Evolutionary conservation across 345 rosid genomes (phyloP).

Genomic region (Streptanthus diversifolius): DNA sequence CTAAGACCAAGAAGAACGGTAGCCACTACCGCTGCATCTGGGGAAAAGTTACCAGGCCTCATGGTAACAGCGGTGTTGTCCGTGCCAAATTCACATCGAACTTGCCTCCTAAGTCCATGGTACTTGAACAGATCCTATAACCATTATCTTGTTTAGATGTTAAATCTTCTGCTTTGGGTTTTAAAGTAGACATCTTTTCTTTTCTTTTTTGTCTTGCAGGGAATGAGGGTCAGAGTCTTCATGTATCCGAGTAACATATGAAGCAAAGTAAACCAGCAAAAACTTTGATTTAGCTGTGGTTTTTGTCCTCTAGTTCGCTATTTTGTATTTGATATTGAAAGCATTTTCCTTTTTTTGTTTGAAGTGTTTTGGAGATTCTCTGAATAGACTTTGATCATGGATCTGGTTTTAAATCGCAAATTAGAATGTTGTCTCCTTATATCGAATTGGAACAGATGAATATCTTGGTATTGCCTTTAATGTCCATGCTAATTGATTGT

Average conservation of each 20-base stretch:
- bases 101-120: conserved; percentile 72
- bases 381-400: conserved; percentile 27
- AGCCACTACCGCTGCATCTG: conserved; percentile 57
- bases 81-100: conserved; percentile 69
- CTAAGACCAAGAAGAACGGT: conserved; percentile 51
- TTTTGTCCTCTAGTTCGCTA: conserved; percentile 23
- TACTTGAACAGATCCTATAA: background rate
- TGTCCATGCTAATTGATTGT: background rate
- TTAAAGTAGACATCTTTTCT: background rate
- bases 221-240: conserved; percentile 55
- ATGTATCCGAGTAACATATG: conserved; percentile 52
- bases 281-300: conserved; percentile 25
- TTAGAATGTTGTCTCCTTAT: background rate
- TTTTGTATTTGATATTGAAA: conserved; percentile 31
- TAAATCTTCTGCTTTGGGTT: background rate
- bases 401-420: background rate
- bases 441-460: background rate
- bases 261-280: conserved; percentile 16
- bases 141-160: background rate
- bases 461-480: background rate
- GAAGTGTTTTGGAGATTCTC: conserved; percentile 27
- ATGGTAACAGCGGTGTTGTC: conserved; percentile 69
- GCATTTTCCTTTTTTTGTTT: conserved; percentile 22
- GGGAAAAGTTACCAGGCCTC: conserved; percentile 68
- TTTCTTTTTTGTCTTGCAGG: conserved; percentile 29